These are phyloP conservation scores for Phytophthora chlamydospora DNA, from an alignment of 352 stramenopile genomes.

Conservation along the genomic window DNA sequence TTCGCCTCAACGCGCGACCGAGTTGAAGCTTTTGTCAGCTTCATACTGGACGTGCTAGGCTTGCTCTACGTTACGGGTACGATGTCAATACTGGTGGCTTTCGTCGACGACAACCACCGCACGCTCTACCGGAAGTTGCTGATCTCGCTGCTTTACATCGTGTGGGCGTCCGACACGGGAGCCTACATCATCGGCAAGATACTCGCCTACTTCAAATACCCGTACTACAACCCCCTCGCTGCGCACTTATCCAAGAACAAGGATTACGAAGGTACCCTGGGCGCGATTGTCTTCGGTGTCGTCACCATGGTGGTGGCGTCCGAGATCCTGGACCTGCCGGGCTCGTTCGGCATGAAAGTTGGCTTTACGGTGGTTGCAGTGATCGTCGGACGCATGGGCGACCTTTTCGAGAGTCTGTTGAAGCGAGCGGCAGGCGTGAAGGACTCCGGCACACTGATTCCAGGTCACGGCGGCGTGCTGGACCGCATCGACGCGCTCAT, in stretches of 20 bases:
- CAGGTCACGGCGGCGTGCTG: slow-evolving; percentile 94
- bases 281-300: slow-evolving; percentile 77
- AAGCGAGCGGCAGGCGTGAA: slow-evolving; percentile 95
- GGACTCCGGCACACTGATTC: slow-evolving; percentile 94
- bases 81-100: slow-evolving; percentile 52
- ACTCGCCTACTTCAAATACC: slow-evolving; percentile 87
- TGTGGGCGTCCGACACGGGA: slow-evolving; percentile 88
- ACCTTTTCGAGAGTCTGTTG: slow-evolving; percentile 95
- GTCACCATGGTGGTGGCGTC: slow-evolving; percentile 81
- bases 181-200: slow-evolving; percentile 93
- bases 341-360: slow-evolving; percentile 74
- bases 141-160: slow-evolving; percentile 66
- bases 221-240: slow-evolving; percentile 77
- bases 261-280: slow-evolving; percentile 94
- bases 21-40: slow-evolving; percentile 42
- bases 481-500: slow-evolving; percentile 96
- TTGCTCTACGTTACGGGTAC: slow-evolving; percentile 62
- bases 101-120: slow-evolving; percentile 61
- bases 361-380: slow-evolving; percentile 90
- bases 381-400: slow-evolving; percentile 92
- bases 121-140: slow-evolving; percentile 57
- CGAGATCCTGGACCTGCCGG: slow-evolving; percentile 71
- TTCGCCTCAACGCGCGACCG: slow-evolving; percentile 31
- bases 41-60: slow-evolving; percentile 57
- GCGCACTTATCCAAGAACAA: slow-evolving; percentile 95